Base-by-base conservation (phyloP, 371 early-diverging fungal species). In the Mucor piriformis region DNA sequence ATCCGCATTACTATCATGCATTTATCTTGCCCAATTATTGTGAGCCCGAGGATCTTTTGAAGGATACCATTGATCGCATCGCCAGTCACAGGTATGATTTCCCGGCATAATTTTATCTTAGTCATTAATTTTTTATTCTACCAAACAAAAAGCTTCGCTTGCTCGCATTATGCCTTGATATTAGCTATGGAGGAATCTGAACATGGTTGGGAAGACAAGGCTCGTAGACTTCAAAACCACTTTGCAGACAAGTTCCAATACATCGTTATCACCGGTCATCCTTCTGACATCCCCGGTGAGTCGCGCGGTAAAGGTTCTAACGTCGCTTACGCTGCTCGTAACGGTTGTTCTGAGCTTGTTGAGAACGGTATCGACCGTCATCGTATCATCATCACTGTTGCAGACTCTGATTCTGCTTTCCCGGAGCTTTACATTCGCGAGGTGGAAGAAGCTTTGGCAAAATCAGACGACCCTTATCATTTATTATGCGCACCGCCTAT, bases 171-270 rank as follows among this genome's bases (percentile, higher is more conserved):
- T 58, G 67, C 76, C 42, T 69, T 89, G 25, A 71, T 86, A 42
- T 68, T 89, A 15, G 92, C 91, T 20, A 92, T 92, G 92, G 92
- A 92, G 66, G 81, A 76, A 35, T 72, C 82, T 11, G 92, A 92
- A 69, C 32, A 47, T 20, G 87, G 79, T 3, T 59, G 71, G 57
- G 77, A 71, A 50, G 59, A 57, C n/a, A 92, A 90, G 68, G 89
- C 87, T 18, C 65, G 64, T 35, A 59, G 63, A 8, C 67, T 92
- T 6, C 60, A 76, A 48, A 43, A 54, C 21, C 60, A 63, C 46
- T 91, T 85, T 73, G 62, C 59, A 13, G 78, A 82, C 42, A 59
- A 60, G 7, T 79, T 79, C 64, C 54, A 63, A 1, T 67, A 76
- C 4, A 67, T 79, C 32, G 76, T 84, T 29, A 78, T 82, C 49